Percentiles rank a stretch among this genome's conserved stretches.
Conservation (phyloP, 129 eudicot species). For the Flaveria bidentis region DNA sequence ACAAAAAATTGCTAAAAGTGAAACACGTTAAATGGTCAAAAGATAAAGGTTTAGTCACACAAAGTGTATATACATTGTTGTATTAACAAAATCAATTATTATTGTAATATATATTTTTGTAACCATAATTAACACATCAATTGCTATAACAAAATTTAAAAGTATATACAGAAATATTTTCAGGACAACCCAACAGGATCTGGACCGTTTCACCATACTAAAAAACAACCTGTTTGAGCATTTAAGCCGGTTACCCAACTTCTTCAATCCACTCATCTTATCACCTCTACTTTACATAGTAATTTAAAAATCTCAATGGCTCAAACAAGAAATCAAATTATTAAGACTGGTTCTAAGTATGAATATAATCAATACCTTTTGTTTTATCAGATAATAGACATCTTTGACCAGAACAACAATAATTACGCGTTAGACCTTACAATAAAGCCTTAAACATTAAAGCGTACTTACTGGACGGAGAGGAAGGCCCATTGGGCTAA, state of each 20-base stretch:
- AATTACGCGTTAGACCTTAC: neutral
- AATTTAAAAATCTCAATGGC: neutral
- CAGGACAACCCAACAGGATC: neutral
- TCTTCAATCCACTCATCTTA: neutral
- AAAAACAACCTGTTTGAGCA: neutral
- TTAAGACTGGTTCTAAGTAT: neutral
- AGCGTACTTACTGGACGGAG: conserved; percentile 67
- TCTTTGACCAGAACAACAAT: neutral
- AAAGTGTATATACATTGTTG: neutral
- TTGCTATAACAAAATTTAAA: neutral
- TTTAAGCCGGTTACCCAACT: neutral
- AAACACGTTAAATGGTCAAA: neutral
- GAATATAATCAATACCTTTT: neutral
- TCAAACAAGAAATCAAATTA: neutral
- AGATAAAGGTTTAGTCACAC: neutral
- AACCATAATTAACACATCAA: neutral
- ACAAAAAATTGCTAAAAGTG: neutral
- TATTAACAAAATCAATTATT: neutral
- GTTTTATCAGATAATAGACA: neutral
- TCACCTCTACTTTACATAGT: neutral
- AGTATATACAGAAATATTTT: neutral
- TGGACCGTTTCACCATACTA: neutral
- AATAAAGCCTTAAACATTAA: conserved; percentile 10
- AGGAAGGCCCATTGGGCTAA: conserved; percentile 93
- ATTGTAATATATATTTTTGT: too few species aligned